phyloP scores from a whole-genome alignment of 2,329 filamentous ascomycete genomes.

The Herpotrichia juniperi region DNA sequence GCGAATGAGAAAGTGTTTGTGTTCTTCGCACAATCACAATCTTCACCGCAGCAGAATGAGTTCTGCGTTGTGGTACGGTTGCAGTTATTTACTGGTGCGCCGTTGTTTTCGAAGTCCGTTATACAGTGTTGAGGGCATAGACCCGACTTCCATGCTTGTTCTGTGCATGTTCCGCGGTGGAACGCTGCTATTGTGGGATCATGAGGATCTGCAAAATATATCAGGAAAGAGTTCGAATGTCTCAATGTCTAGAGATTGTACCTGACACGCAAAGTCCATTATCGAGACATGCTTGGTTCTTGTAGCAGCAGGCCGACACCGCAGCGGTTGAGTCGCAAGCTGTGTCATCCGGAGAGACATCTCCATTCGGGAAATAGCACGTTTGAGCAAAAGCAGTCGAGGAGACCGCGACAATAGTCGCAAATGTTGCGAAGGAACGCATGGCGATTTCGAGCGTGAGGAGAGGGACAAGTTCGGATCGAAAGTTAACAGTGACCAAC shows the following conservation, averaged over 20 bases:
- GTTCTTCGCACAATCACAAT: not conserved
- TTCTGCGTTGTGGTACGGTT: not conserved
- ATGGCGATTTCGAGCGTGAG: not conserved
- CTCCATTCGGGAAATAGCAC: not conserved
- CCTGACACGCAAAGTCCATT: conserved; percentile 1
- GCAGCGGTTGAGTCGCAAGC: not conserved
- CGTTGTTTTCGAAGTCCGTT: not conserved
- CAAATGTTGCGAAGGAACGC: not conserved
- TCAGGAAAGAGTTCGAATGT: not conserved
- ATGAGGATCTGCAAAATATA: not conserved
- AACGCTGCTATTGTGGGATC: not conserved
- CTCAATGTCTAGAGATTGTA: not conserved
- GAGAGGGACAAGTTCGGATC: not conserved
- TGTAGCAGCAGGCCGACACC: not conserved
- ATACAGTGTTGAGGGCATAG: not conserved
- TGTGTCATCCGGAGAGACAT: not conserved
- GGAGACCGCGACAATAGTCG: not conserved
- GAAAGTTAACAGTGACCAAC: not conserved
- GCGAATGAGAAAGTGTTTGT: not conserved
- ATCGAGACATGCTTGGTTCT: not conserved
- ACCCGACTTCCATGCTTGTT: not conserved
- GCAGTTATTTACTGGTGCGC: not conserved
- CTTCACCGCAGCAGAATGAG: not conserved
- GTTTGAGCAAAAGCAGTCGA: not conserved
- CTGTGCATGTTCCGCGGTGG: not conserved